Conservation (phyloP, 306 rosid species). For the Bauhinia variegata region DNA sequence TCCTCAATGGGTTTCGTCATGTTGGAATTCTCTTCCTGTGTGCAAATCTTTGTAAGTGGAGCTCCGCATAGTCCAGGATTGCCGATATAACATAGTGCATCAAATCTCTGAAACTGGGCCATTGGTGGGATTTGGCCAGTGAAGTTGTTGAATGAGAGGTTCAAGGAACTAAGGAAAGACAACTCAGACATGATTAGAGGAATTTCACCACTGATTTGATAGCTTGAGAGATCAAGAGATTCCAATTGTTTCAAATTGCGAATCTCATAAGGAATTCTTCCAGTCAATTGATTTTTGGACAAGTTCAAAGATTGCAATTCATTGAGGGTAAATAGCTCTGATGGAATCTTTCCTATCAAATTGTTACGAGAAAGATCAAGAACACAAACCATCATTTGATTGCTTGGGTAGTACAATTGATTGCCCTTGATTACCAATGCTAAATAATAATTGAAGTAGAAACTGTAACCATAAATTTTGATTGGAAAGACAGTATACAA, state of each 20-base stretch:
- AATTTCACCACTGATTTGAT: conserved; percentile 15
- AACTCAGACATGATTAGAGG: neutral
- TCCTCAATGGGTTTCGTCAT: no score
- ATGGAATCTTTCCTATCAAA: conserved; percentile 28
- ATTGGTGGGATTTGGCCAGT: no score
- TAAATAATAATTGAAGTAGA: neutral
- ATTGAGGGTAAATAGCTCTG: no score
- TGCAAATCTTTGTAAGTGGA: neutral
- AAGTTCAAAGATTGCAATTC: conserved; percentile 1
- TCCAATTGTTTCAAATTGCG: conserved; percentile 11
- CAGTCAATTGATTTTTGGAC: neutral
- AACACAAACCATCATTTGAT: neutral
- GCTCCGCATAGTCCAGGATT: no score
- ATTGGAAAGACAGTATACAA: no score
- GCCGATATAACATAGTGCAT: no score
- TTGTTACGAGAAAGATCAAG: conserved; percentile 17
- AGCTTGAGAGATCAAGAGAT: neutral
- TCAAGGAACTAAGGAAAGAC: no score
- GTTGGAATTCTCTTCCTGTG: no score
- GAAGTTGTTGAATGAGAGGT: no score
- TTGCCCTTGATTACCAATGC: neutral
- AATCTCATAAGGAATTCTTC: neutral
- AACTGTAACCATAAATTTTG: no score
- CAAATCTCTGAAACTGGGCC: neutral
- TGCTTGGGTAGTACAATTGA: neutral